Evolutionary conservation across 495 filamentous ascomycete species (phyloP).

Genomic region (Cladorrhinum samala): DNA sequence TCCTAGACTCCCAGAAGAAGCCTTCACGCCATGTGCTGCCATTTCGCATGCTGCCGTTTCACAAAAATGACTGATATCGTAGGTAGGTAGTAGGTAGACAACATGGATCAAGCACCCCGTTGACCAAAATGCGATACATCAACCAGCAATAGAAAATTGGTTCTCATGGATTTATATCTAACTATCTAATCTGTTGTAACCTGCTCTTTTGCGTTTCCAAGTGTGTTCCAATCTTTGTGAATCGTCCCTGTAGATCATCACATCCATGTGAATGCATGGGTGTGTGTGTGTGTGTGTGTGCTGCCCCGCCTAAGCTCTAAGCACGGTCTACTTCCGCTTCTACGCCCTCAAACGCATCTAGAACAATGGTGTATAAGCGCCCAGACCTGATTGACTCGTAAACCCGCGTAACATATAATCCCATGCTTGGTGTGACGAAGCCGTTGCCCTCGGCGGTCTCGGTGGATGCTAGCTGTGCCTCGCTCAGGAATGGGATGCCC

Average conservation of each 20-base stretch:
- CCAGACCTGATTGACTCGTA: conserved; percentile 2
- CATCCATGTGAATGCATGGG: too few relatives aligned
- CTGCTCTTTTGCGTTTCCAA: too few relatives aligned
- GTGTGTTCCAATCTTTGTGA: too few relatives aligned
- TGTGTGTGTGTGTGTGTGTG: neutral
- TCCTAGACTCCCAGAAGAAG: conserved; percentile 1
- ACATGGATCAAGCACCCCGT: conserved; percentile 1
- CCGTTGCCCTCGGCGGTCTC: conserved; percentile 1
- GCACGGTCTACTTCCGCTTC: neutral
- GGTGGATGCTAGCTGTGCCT: conserved; percentile 1
- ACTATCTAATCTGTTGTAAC: too few relatives aligned
- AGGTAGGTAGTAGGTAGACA: too few relatives aligned
- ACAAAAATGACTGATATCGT: too few relatives aligned
- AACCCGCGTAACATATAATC: conserved; percentile 3
- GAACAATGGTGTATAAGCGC: conserved; percentile 4
- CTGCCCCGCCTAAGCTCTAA: conserved; percentile 1
- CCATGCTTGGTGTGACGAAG: conserved; percentile 4
- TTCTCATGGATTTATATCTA: conserved; percentile 3
- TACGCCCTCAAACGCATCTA: conserved; percentile 1
- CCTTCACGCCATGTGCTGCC: neutral
- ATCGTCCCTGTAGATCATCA: too few relatives aligned
- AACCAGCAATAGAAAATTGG: conserved; percentile 1
- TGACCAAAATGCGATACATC: conserved; percentile 2
- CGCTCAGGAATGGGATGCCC: conserved; percentile 3
- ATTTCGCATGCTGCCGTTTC: neutral